Conservation (phyloP, 805 yeast genomes). For the Teunomyces stri region DNA sequence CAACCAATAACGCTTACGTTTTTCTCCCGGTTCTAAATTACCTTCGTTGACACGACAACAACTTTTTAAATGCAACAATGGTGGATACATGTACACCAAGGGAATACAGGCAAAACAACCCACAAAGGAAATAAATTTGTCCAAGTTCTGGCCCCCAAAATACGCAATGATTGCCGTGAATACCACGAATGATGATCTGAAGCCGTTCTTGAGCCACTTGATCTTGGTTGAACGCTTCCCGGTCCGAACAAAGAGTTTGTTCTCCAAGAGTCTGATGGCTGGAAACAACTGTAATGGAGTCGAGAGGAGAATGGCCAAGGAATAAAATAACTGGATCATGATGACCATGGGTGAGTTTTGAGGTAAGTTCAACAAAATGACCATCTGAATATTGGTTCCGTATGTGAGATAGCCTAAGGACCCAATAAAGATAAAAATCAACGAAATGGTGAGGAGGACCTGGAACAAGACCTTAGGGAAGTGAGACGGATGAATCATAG, state of each 20-base stretch:
- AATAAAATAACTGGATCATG: slow-evolving; percentile 66
- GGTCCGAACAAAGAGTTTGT: slow-evolving; percentile 43
- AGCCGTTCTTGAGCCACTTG: slow-evolving; percentile 66
- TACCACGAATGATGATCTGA: slow-evolving; percentile 54
- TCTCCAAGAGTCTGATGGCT: slow-evolving; percentile 71
- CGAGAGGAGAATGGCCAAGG: slow-evolving; percentile 70
- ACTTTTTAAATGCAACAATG: slow-evolving; percentile 63
- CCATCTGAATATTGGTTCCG: slow-evolving; percentile 64
- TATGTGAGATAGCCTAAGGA: slow-evolving; percentile 68
- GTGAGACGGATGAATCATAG: slow-evolving; percentile 73
- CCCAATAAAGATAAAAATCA: slow-evolving; percentile 62
- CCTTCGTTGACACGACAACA: slow-evolving; percentile 33
- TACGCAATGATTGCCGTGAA: slow-evolving; percentile 58
- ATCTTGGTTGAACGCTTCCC: slow-evolving; percentile 54
- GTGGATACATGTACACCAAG: slow-evolving; percentile 82
- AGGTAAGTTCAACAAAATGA: slow-evolving; percentile 69
- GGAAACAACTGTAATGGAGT: slow-evolving; percentile 83
- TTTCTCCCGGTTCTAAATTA: slow-evolving; percentile 12
- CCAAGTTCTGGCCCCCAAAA: slow-evolving; percentile 66
- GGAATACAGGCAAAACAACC: slow-evolving; percentile 88
- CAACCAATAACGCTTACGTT: slow-evolving; percentile 33
- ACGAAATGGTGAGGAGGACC: slow-evolving; percentile 62
- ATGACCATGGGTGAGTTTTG: slow-evolving; percentile 61
- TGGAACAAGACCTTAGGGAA: slow-evolving; percentile 63
- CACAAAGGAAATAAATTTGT: slow-evolving; percentile 72